These are phyloP conservation scores for Alternaria alternata DNA, from an alignment of 2,329 filamentous ascomycete genomes.

Conservation along the genomic window DNA sequence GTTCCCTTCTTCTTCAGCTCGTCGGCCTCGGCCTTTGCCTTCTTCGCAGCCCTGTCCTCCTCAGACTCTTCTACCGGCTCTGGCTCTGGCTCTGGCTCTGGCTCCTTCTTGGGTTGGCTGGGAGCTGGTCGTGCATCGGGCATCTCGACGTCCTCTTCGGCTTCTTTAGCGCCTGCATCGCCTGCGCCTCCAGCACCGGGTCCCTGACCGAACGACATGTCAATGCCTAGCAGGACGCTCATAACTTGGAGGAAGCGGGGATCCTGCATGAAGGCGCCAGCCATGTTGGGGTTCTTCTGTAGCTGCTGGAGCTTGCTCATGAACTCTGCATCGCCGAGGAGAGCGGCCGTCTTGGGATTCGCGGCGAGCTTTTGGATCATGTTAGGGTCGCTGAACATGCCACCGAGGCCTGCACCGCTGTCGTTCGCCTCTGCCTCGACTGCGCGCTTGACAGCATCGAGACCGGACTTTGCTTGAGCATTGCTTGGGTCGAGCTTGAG, in stretches of 20 bases:
- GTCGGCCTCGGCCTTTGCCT: slow-evolving; percentile 91
- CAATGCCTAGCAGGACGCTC: slow-evolving; percentile 90
- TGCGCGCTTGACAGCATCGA: slow-evolving; percentile 84
- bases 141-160: slow-evolving; percentile 80
- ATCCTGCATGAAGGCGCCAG: slow-evolving; percentile 84
- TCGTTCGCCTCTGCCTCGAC: slow-evolving; percentile 78
- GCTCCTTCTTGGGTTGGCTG: slow-evolving; percentile 62
- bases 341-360: slow-evolving; percentile 90
- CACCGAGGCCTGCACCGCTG: slow-evolving; percentile 79
- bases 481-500: slow-evolving; percentile 92
- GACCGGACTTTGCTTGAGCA: slow-evolving; percentile 87
- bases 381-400: slow-evolving; percentile 94
- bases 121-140: slow-evolving; percentile 68
- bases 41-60: slow-evolving; percentile 81
- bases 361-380: slow-evolving; percentile 87
- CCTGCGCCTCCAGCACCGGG: slow-evolving; percentile 55
- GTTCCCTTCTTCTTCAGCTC: slow-evolving; percentile 94
- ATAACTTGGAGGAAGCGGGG: slow-evolving; percentile 93
- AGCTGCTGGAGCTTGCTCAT: slow-evolving; percentile 88
- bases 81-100: slow-evolving; percentile 59
- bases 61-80: slow-evolving; percentile 84
- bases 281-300: slow-evolving; percentile 79
- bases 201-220: slow-evolving; percentile 76
- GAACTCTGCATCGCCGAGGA: slow-evolving; percentile 84
- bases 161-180: slow-evolving; percentile 55